These are phyloP conservation scores for Mycosphaerella arachidis DNA, from an alignment of 2,329 filamentous ascomycete genomes.

Conservation along the genomic window DNA sequence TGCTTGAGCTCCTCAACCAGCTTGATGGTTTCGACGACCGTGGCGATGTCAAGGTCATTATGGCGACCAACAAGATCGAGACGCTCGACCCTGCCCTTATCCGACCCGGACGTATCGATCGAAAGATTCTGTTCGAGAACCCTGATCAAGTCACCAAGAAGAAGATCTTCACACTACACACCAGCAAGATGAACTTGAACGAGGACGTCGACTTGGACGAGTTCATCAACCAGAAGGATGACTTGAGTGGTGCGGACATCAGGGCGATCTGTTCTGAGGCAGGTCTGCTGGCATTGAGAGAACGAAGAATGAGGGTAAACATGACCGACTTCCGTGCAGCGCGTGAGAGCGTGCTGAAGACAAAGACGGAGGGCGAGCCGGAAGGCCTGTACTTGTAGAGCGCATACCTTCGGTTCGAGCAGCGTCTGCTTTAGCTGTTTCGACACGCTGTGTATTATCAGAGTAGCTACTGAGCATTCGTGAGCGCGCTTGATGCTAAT, in stretches of 20 bases:
- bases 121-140: slow-evolving; percentile 83
- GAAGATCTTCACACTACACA: slow-evolving; percentile 98
- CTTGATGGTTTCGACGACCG: slow-evolving; percentile 98
- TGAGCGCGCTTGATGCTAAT: neutral
- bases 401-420: slow-evolving; percentile 34
- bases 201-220: slow-evolving; percentile 98
- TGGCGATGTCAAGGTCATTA: slow-evolving; percentile 98
- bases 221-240: slow-evolving; percentile 98
- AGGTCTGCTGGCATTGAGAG: slow-evolving; percentile 85
- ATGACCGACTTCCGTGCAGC: slow-evolving; percentile 97
- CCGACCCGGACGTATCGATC: slow-evolving; percentile 93
- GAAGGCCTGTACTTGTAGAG: slow-evolving; percentile 95
- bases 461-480: neutral
- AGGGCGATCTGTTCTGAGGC: slow-evolving; percentile 98
- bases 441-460: slow-evolving; percentile 1
- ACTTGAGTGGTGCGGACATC: slow-evolving; percentile 94
- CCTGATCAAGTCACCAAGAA: slow-evolving; percentile 83
- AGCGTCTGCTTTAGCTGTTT: slow-evolving; percentile 39
- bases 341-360: slow-evolving; percentile 90
- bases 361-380: slow-evolving; percentile 96
- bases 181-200: slow-evolving; percentile 95
- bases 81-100: slow-evolving; percentile 94
- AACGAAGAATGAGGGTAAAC: slow-evolving; percentile 95
- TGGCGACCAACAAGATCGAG: slow-evolving; percentile 99
- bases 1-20: slow-evolving; percentile 97